A percentile compares a stretch with the other conserved stretches of the same genome.
phyloP scores from a whole-genome alignment of 352 stramenopile species.

The Globisporangium nagaii region DNA sequence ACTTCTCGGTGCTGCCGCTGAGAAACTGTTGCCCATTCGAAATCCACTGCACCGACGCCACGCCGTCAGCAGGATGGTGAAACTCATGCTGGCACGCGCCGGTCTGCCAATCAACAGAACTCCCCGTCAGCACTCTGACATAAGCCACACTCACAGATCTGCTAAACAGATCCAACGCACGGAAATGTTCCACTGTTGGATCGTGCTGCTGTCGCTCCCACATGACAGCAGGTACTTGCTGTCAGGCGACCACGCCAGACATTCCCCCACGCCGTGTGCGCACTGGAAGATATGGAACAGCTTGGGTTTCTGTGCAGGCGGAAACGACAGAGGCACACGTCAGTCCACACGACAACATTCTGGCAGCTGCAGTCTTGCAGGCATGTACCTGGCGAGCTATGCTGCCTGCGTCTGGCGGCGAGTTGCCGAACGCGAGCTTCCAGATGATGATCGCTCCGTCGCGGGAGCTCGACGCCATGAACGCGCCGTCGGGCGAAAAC shows the following conservation, averaged over 20 bases:
- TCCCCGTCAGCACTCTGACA: no score
- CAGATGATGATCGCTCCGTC: conserved; percentile 79
- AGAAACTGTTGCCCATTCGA: conserved; percentile 56
- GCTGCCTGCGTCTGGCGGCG: neutral
- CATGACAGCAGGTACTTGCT: conserved; percentile 48
- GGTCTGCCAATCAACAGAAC: conserved; percentile 27
- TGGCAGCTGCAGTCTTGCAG: neutral
- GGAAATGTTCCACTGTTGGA: conserved; percentile 60
- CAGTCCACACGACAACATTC: neutral
- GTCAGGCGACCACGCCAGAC: conserved; percentile 64
- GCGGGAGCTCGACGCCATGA: conserved; percentile 73
- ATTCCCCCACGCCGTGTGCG: conserved; percentile 40
- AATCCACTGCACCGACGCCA: conserved; percentile 51
- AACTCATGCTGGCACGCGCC: conserved; percentile 41
- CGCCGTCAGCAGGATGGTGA: conserved; percentile 47
- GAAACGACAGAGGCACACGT: neutral
- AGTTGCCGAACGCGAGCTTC: conserved; percentile 25
- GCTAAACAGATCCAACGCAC: conserved; percentile 15
- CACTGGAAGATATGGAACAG: conserved; percentile 36
- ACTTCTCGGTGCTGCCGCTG: conserved; percentile 68
- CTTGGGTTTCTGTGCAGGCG: conserved; percentile 17
- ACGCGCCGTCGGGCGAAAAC: conserved; percentile 75
- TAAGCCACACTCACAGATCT: neutral
- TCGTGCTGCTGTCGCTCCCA: conserved; percentile 43
- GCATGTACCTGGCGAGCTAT: neutral